Evolutionary conservation across 169 alveolate species (phyloP), one percentile per base, ranked within the genome.

Genomic region (Neospora caninum): DNA sequence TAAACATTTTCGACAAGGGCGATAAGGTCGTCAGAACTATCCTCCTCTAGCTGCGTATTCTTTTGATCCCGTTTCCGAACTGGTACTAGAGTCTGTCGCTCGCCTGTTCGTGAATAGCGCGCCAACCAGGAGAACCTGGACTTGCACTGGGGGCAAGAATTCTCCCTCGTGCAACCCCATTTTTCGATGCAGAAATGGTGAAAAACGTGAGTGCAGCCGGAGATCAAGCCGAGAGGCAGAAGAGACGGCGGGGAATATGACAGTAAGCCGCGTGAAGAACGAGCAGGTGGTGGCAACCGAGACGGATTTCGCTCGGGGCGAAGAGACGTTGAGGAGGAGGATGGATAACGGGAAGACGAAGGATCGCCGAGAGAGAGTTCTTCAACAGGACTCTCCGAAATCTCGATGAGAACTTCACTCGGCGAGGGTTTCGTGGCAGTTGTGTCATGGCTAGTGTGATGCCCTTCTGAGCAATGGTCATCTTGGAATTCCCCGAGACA

Each of bases 141-240:
- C 31, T 89, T 89, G 67, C 93, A 89, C 69, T 67, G 93, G 18
- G 93, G 93, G 38, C 93, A 89, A 34, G 73, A 36, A 80, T 89
- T 89, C 70, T 89, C 88, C 80, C 88, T 67, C 34, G 43, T 58
- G 36, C 20, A 41, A 0, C 93, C 93, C 93, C 93, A 89, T 53
- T 29, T 70, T 31, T 64, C 78, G n/a, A 89, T 89, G 67, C 93
- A 89, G 67, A 70, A 18, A 39, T 39, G 43, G 41, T 89, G 93
- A 31, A 53, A 89, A 34, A 43, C 45, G 42, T 89, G 93, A 38
- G n/a, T n/a, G 80, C 93, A 89, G 49, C 93, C 87, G 67, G 93
- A 39, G 36, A 89, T 34, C 42, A 89, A 67, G 31, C 93, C 93
- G 45, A 89, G 34, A 20, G 86, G 67, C 34, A 22, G 80, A 64